Evolutionary conservation across 306 rosid genomes (phyloP), one percentile per base, ranked within the genome.

Genomic region (Lathyrus aphaca): DNA sequence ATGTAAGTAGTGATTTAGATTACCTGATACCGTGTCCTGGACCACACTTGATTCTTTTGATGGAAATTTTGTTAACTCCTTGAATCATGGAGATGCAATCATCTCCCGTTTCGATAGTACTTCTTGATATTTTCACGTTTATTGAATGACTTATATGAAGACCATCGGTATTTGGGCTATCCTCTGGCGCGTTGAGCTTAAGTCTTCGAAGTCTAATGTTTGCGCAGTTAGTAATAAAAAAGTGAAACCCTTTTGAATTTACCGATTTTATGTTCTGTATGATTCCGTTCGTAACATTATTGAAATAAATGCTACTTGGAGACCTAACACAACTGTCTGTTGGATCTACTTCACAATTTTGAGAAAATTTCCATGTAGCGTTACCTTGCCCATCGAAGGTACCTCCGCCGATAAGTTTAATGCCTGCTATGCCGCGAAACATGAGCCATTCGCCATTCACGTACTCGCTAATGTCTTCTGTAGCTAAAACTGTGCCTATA

Each of bases 361-460:
- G 13, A 44, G 43, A 0, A 2, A 17, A 4, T 21, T 29, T 0
- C 82, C 82, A 79, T 50, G 79, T 3, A 6, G 6, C 0, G 15
- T 50, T 37, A 8, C 82, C 98, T 65, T 73, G 87, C 1, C 92
- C 98, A 74, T 94, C 83, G 17, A 94, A 82, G 8, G 81, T 82
- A n/a, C 98, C 97, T 5, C 79, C 74, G 17, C 96, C 98, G 18
- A 82, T 45, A n/a, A 94, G 16, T 14, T 85, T 73, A 18, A 94
- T 0, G 8, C 95, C 92, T 6, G 18, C 7, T 13, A 94, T 10
- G 42, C 51, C 14, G 76, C 88, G 85, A 51, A 94, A 87, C 57
- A 78, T 65, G 79, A 94, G 73, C 98, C 98, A 94, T 62, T 84
- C 91, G 0, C 79, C 76, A n/a, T 84, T 72, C 61, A 8, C 81